These are phyloP conservation scores for Chrysanthemum makinoi DNA, from an alignment of 129 eudicot genomes.

Conservation along the genomic window DNA sequence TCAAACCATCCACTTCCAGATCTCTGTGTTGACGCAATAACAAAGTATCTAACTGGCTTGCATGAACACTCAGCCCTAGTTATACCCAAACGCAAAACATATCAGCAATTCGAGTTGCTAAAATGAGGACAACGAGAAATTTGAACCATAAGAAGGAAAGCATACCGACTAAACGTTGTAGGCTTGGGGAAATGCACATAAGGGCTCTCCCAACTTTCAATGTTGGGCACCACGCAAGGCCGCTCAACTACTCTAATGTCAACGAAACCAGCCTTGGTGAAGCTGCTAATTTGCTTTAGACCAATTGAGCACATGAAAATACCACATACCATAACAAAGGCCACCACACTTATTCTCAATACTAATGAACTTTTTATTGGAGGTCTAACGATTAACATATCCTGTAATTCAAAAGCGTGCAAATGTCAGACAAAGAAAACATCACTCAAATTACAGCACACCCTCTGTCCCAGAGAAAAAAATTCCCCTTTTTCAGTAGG, in stretches of 20 bases:
- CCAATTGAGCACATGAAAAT: slow-evolving; percentile 66
- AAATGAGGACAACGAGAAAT: background rate
- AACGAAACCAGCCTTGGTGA: slow-evolving; percentile 28
- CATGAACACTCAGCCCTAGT: slow-evolving; percentile 83
- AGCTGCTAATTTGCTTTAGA: slow-evolving; percentile 54
- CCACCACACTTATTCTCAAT: slow-evolving; percentile 61
- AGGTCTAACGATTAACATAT: slow-evolving; percentile 43
- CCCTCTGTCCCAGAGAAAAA: background rate
- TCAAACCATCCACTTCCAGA: slow-evolving; percentile 99
- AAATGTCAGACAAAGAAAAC: slow-evolving; percentile 20
- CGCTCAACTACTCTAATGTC: slow-evolving; percentile 40
- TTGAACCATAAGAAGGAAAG: slow-evolving; percentile 11
- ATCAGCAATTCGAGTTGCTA: slow-evolving; percentile 19
- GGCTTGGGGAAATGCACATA: slow-evolving; percentile 86
- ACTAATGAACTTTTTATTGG: slow-evolving; percentile 52
- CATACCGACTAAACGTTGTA: slow-evolving; percentile 64
- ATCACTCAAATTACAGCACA: background rate
- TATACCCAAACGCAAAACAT: slow-evolving; percentile 16
- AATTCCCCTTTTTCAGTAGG: slow-evolving; percentile 13
- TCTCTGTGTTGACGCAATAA: slow-evolving; percentile 86
- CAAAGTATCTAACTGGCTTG: slow-evolving; percentile 83
- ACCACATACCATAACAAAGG: slow-evolving; percentile 66
- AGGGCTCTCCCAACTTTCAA: slow-evolving; percentile 62
- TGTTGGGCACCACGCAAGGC: slow-evolving; percentile 46
- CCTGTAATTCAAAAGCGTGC: slow-evolving; percentile 46